These are phyloP conservation scores for Apiospora sp. DNA, from an alignment of 2,329 filamentous ascomycete genomes.

Conservation along the genomic window DNA sequence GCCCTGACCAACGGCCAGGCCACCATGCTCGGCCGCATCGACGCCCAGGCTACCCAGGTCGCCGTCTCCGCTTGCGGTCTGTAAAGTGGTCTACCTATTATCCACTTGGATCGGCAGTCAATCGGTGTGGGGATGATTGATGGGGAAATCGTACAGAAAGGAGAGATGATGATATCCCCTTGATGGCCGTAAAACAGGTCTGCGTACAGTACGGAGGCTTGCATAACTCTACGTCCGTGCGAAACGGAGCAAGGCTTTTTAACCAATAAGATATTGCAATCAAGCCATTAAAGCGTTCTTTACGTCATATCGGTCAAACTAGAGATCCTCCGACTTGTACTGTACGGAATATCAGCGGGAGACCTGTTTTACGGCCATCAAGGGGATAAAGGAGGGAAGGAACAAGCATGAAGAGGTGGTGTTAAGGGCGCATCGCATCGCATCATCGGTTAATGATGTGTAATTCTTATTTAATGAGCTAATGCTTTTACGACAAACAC, in stretches of 20 bases:
- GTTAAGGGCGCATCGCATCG: slow-evolving; percentile 10
- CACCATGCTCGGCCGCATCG: slow-evolving; percentile 57
- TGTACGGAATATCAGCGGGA: too few species aligned
- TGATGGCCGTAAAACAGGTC: too few species aligned
- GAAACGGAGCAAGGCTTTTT: too few species aligned
- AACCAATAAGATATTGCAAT: too few species aligned
- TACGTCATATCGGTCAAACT: too few species aligned
- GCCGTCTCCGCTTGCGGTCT: slow-evolving; percentile 52
- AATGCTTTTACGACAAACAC: slow-evolving; percentile 22
- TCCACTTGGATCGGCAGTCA: not conserved
- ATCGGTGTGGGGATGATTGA: not conserved
- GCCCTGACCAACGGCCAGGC: slow-evolving; percentile 61
- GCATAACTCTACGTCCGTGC: too few species aligned
- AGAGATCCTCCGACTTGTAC: too few species aligned
- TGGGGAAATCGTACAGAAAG: not conserved
- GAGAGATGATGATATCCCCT: not conserved
- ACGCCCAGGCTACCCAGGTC: slow-evolving; percentile 57
- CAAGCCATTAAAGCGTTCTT: too few species aligned
- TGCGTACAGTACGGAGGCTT: too few species aligned
- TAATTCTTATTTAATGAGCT: slow-evolving; percentile 14
- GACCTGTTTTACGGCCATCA: too few species aligned
- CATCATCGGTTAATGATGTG: slow-evolving; percentile 11
- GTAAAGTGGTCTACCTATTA: slow-evolving; percentile 28
- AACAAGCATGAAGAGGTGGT: not conserved
- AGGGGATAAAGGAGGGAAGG: not conserved